Evolutionary conservation across 2,329 filamentous ascomycete species (phyloP).

Genomic region (Metarhizium sp.): DNA sequence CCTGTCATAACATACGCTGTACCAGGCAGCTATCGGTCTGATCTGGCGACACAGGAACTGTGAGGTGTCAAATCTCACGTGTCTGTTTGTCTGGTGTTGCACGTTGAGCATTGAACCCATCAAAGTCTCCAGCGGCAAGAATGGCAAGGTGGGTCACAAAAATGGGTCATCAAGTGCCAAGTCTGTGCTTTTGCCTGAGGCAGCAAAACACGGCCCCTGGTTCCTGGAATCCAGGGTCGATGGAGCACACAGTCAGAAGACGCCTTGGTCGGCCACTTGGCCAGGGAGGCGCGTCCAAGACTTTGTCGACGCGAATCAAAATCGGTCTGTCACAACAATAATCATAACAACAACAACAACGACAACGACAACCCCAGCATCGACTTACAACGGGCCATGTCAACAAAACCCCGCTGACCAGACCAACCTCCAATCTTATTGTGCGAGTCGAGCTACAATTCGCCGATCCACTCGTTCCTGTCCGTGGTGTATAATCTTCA

Average conservation of each 20-base stretch:
- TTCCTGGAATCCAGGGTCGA: background rate
- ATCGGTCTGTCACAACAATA: background rate
- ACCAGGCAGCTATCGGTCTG: background rate
- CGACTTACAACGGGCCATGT: constrained; percentile 9
- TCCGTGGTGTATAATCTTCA: background rate
- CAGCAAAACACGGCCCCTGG: constrained; percentile 3
- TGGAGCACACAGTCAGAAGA: background rate
- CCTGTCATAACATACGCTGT: background rate
- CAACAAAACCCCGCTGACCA: constrained; percentile 11
- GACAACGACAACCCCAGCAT: constrained; percentile 16
- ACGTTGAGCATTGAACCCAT: background rate
- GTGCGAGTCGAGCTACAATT: constrained; percentile 5
- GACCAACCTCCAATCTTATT: constrained; percentile 6
- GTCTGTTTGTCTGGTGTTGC: background rate
- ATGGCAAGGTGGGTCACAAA: too few species aligned
- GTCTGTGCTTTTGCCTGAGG: constrained; percentile 2
- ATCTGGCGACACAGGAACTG: background rate
- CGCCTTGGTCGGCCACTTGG: background rate
- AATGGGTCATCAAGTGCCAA: too few species aligned
- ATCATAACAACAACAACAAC: constrained; percentile 9
- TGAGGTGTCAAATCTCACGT: background rate
- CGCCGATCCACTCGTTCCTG: constrained; percentile 1
- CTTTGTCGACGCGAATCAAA: constrained; percentile 17
- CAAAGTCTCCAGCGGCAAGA: background rate
- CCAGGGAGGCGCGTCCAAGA: constrained; percentile 2